Conservation (phyloP, 495 filamentous ascomycete species). For the Chaetomium tenue region DNA sequence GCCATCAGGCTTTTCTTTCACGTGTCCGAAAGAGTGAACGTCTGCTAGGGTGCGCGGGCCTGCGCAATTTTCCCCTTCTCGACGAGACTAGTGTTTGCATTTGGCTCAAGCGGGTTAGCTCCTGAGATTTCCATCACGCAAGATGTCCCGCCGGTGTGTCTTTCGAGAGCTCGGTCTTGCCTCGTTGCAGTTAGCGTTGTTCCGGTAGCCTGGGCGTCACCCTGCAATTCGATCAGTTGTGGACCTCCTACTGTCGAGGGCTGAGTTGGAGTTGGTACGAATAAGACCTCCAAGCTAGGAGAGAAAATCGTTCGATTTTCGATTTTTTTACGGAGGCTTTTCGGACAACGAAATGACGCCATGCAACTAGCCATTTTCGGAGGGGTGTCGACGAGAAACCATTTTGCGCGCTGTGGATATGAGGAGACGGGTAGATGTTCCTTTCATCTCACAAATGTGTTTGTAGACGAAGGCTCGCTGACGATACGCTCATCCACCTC, state of each 20-base stretch:
- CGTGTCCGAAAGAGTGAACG: background rate
- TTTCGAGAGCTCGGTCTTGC: background rate
- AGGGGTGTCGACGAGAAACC: background rate
- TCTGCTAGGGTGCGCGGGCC: background rate
- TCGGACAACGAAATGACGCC: constrained; percentile 18
- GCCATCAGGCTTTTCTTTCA: background rate
- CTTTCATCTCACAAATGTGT: background rate
- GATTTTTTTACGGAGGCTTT: background rate
- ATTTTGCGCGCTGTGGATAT: background rate
- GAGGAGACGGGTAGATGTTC: background rate
- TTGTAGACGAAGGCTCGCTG: background rate
- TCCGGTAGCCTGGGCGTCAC: background rate
- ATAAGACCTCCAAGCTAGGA: background rate
- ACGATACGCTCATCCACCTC: background rate
- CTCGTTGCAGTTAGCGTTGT: background rate
- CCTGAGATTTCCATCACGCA: background rate
- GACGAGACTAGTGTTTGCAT: constrained; percentile 5
- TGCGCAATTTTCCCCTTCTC: background rate
- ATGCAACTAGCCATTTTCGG: constrained; percentile 28
- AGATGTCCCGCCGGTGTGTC: background rate
- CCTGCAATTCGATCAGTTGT: background rate
- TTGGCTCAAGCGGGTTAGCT: background rate
- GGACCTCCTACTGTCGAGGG: constrained; percentile 4
- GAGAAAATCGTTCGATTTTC: background rate
- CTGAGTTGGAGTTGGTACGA: constrained; percentile 1